A percentile compares a stretch with the other conserved stretches of the same genome.
These are phyloP conservation scores for Colletotrichum spaethianum DNA, from an alignment of 2,329 filamentous ascomycete genomes.

Conservation along the genomic window DNA sequence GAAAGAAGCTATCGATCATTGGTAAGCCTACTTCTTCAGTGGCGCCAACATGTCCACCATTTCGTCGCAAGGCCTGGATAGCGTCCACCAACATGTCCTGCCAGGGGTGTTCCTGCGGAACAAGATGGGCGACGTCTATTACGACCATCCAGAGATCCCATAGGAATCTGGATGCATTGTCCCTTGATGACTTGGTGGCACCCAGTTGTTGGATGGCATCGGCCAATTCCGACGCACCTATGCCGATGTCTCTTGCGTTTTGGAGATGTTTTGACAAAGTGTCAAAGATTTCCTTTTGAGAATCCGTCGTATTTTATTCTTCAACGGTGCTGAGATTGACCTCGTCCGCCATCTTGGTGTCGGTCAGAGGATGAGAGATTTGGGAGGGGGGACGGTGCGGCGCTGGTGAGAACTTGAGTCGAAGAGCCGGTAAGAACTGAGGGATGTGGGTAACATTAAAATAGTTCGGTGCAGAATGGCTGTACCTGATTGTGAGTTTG, in stretches of 20 bases:
- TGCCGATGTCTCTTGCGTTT: background rate
- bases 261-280: background rate
- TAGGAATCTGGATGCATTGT: background rate
- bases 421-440: too few species aligned
- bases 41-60: background rate
- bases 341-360: background rate
- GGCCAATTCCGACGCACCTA: background rate
- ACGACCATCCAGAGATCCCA: background rate
- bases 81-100: background rate
- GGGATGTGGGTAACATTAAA: too few species aligned
- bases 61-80: background rate
- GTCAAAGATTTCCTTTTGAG: background rate
- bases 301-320: background rate
- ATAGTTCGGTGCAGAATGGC: too few species aligned
- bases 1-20: background rate
- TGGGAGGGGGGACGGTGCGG: too few species aligned
- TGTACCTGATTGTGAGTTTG: too few species aligned
- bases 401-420: too few species aligned
- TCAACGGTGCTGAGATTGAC: background rate
- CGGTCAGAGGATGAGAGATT: background rate
- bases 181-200: background rate
- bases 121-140: background rate
- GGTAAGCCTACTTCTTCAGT: background rate
- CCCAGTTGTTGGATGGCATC: background rate
- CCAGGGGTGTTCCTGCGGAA: background rate